These are phyloP conservation scores for Pythium apleroticum DNA, from an alignment of 352 stramenopile species.

Conservation along the genomic window DNA sequence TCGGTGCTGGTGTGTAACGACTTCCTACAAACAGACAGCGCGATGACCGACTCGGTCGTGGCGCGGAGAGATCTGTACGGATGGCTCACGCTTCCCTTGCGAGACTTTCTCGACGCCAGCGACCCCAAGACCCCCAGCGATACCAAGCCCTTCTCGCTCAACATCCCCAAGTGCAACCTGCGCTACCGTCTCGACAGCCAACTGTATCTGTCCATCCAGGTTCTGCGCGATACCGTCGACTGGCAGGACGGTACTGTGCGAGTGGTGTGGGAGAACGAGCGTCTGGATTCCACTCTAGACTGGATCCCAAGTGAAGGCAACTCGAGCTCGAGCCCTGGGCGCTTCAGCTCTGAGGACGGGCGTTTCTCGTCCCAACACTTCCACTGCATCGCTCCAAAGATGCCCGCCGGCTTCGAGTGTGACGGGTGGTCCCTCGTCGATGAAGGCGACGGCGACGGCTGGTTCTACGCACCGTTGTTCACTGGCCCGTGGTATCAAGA, in stretches of 20 bases:
- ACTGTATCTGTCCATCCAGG: neutral
- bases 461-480: no score
- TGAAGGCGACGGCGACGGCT: no score
- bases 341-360: neutral
- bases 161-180: neutral
- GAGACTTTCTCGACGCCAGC: neutral
- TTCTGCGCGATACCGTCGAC: neutral
- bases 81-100: neutral
- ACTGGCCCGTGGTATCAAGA: no score
- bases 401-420: neutral
- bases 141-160: neutral
- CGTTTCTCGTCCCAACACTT: neutral
- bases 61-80: neutral
- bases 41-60: neutral
- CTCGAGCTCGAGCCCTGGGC: neutral
- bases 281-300: neutral
- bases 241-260: neutral
- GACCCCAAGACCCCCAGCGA: neutral
- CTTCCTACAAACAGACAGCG: no score
- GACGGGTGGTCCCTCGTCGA: no score
- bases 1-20: neutral
- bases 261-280: neutral
- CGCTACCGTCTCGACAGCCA: neutral
- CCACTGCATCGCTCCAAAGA: neutral
- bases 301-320: neutral